Percentiles rank a stretch among this genome's conserved stretches.
Conservation (phyloP, 2,329 filamentous ascomycete genomes). For the Trichoderma endophyticum region DNA sequence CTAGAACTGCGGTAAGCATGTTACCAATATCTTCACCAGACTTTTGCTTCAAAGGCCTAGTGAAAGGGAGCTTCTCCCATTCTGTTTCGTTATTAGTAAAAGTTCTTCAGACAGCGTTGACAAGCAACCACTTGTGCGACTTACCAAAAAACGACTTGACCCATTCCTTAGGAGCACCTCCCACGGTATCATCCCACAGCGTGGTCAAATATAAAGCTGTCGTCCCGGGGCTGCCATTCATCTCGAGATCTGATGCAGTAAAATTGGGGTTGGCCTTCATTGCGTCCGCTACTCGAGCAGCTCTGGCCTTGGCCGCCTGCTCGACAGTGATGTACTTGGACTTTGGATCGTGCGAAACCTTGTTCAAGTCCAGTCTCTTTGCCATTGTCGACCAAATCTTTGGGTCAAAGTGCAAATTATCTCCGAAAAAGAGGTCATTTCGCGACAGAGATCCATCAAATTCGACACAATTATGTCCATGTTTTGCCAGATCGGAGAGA, state of each 20-base stretch:
- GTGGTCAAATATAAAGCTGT: neutral
- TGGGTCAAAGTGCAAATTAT: neutral
- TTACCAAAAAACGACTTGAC: slow-evolving; percentile 11
- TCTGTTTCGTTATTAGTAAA: neutral
- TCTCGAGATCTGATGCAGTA: neutral
- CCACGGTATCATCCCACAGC: slow-evolving; percentile 2
- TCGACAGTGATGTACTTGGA: slow-evolving; percentile 7
- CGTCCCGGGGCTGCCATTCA: neutral
- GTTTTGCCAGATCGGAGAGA: neutral
- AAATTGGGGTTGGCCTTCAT: neutral
- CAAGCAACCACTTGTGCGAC: neutral
- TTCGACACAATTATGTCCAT: slow-evolving; percentile 6
- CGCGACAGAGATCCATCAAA: slow-evolving; percentile 14
- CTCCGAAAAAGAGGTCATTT: neutral
- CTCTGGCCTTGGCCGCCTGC: slow-evolving; percentile 2
- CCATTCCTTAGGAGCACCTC: slow-evolving; percentile 1
- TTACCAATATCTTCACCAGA: neutral
- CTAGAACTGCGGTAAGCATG: neutral
- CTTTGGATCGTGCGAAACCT: neutral
- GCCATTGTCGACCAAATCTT: neutral
- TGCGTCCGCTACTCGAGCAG: neutral
- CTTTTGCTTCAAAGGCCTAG: neutral
- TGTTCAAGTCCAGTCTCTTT: neutral
- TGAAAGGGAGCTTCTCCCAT: neutral
- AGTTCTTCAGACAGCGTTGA: neutral